These are phyloP conservation scores for Phallus indusiatus DNA, from an alignment of 768 basidiomycete genomes.

Conservation along the genomic window DNA sequence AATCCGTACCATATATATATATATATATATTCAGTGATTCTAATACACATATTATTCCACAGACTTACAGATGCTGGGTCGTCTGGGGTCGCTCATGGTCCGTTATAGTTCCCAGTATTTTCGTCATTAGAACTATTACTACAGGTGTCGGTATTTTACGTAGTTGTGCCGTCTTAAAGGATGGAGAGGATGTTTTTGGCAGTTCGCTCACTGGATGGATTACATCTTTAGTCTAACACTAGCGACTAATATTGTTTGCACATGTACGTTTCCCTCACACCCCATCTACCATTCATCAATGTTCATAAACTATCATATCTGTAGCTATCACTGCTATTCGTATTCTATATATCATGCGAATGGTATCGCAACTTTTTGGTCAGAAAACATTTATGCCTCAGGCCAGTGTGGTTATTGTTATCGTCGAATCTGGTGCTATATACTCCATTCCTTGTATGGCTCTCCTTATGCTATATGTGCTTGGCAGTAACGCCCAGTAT, in stretches of 20 bases:
- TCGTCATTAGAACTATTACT: neutral
- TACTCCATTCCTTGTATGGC: conserved; percentile 28
- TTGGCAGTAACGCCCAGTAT: conserved; percentile 23
- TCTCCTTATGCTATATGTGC: conserved; percentile 22
- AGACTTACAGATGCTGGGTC: conserved; percentile 26
- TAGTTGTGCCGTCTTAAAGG: conserved; percentile 1
- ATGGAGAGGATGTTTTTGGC: conserved; percentile 23
- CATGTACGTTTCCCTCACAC: conserved; percentile 20
- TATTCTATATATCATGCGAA: conserved; percentile 26
- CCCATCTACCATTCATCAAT: too few species aligned
- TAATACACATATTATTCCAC: neutral
- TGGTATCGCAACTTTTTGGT: conserved; percentile 16
- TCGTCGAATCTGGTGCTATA: conserved; percentile 29
- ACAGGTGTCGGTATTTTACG: conserved; percentile 3
- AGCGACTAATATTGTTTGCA: conserved; percentile 29
- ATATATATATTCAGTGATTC: neutral
- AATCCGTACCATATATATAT: too few species aligned
- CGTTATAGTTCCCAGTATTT: conserved; percentile 12
- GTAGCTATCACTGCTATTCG: conserved; percentile 24
- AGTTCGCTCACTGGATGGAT: conserved; percentile 28
- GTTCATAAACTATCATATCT: neutral
- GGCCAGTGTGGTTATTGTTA: conserved; percentile 22
- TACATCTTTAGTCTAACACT: conserved; percentile 26
- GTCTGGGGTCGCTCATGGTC: conserved; percentile 22
- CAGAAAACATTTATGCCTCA: conserved; percentile 14